These are phyloP conservation scores for Chaetomiaceae sp. DNA, from an alignment of 2,329 filamentous ascomycete species.

Conservation along the genomic window DNA sequence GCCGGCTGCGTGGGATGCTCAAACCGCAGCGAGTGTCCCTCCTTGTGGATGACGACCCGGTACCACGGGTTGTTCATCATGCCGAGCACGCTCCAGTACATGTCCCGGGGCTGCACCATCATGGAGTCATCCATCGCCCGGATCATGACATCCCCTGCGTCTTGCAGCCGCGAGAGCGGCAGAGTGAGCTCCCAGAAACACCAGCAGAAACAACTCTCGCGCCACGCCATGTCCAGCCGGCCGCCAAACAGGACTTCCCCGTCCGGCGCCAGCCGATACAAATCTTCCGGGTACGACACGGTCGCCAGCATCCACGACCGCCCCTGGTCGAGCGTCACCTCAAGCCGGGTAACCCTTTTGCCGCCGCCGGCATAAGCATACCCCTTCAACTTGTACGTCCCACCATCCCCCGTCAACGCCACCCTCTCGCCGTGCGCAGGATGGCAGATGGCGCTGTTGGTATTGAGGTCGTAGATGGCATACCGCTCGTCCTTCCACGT, in stretches of 20 bases:
- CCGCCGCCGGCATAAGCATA: slow-evolving; percentile 90
- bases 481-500: slow-evolving; percentile 89
- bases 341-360: slow-evolving; percentile 74
- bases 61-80: slow-evolving; percentile 99
- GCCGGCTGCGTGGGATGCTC: slow-evolving; percentile 86
- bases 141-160: slow-evolving; percentile 70
- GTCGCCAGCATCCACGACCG: slow-evolving; percentile 73
- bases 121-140: slow-evolving; percentile 87
- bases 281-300: slow-evolving; percentile 80
- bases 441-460: slow-evolving; percentile 77
- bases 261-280: slow-evolving; percentile 62
- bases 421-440: slow-evolving; percentile 74
- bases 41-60: slow-evolving; percentile 69
- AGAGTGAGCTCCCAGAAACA: slow-evolving; percentile 83
- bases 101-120: slow-evolving; percentile 81
- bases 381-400: slow-evolving; percentile 64
- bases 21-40: slow-evolving; percentile 63
- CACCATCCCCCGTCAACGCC: slow-evolving; percentile 39
- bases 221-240: slow-evolving; percentile 72
- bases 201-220: slow-evolving; percentile 84
- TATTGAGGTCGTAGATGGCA: slow-evolving; percentile 86
- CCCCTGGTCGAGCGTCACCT: slow-evolving; percentile 79
- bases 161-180: slow-evolving; percentile 54
- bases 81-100: slow-evolving; percentile 92
- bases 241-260: slow-evolving; percentile 68